Evolutionary conservation across 345 rosid genomes (phyloP), one percentile per base, ranked within the genome.

Genomic region (Pelargonium nanum): DNA sequence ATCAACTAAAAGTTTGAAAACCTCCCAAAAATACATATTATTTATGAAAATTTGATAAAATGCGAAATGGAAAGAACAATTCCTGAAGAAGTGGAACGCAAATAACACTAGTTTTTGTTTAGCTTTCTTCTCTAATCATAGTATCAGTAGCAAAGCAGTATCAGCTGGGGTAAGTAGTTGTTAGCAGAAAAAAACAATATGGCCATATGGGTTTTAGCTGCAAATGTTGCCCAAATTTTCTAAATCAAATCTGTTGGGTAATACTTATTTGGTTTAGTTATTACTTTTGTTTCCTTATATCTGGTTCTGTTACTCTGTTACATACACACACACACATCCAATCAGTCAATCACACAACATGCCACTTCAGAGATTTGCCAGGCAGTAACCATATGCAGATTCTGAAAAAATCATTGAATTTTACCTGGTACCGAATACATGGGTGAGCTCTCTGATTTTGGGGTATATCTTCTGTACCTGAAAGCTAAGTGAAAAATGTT

Each of bases 341-440:
- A 26, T 34, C 53, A 60, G 23, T 58, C 48, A 0, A 58, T 17
- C 10, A 10, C 58, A 44, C 15, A 55, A 26, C 53, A 68, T 23
- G 74, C 65, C 71, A 62, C 61, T 21, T 23, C 52, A 61, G 53
- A 28, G 40, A 20, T 12, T 63, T 32, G 22, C 59, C 28, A 4
- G 17, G 53, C 65, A 26, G 25, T 57, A 70, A 59, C n/a, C 26
- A 53, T 48, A 24, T 26, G 65, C 59, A n/a, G 26, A 26, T 8
- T 53, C 22, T 26, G 44, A 61, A 53, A 56, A 48, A 22, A 21
- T 22, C 65, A 26, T 24, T 61, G 56, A 21, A 48, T 30, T 61
- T 51, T 30, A 51, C 65, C 55, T 9, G 44, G 34, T 3, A 25
- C 23, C 22, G 12, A 10, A 61, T 24, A 22, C 57, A 22, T 51